Evolutionary conservation across 2,329 filamentous ascomycete genomes (phyloP).

Genomic region (Paramyrothecium sp.): DNA sequence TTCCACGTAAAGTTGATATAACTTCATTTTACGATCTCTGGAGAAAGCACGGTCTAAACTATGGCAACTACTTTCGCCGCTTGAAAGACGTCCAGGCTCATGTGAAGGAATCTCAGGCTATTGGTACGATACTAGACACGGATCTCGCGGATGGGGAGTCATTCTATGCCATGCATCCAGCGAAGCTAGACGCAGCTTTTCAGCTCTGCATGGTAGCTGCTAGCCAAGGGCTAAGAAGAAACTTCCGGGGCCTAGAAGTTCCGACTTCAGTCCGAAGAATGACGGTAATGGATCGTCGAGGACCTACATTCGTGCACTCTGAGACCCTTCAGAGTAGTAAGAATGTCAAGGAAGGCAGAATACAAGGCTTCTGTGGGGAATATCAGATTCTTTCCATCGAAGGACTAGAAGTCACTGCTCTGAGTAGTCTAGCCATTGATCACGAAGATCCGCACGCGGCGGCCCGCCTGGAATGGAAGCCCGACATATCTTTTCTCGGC

Average conservation of each 20-base stretch:
- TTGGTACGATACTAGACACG: not conserved
- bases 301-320: not conserved
- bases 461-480: not conserved
- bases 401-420: not conserved
- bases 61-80: not conserved
- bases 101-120: not conserved
- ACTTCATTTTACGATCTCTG: not conserved
- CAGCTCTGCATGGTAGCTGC: not conserved
- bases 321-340: not conserved
- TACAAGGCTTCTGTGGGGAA: not conserved
- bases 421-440: not conserved
- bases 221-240: not conserved
- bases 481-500: not conserved
- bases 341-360: not conserved
- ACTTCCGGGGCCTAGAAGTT: not conserved
- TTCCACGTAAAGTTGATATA: not conserved
- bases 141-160: not conserved
- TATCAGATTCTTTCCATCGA: not conserved
- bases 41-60: not conserved
- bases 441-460: not conserved
- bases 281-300: not conserved
- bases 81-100: not conserved
- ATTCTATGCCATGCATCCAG: not conserved
- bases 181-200: not conserved
- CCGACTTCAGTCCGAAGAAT: not conserved